Evolutionary conservation across 2,329 filamentous ascomycete species (phyloP).

Genomic region (Pseudogymnoascus sp.): DNA sequence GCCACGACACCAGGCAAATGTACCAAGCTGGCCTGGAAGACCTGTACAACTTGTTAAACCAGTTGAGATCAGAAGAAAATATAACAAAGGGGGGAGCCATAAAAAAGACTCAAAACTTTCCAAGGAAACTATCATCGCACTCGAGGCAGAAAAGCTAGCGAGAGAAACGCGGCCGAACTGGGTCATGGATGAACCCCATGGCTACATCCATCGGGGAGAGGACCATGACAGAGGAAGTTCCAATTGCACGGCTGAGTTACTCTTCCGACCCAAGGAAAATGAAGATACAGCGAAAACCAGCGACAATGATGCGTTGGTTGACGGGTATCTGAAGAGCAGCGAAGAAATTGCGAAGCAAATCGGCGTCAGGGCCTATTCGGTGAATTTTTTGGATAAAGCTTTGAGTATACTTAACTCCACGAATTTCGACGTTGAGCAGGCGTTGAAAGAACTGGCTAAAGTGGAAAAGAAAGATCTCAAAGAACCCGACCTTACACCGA

Average conservation of each 20-base stretch:
- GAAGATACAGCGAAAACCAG: constrained; percentile 31
- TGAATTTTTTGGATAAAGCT: constrained; percentile 82
- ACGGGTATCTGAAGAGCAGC: constrained; percentile 61
- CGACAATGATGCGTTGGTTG: constrained; percentile 48
- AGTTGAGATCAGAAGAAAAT: constrained; percentile 73
- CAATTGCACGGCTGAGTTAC: constrained; percentile 63
- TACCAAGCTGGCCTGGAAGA: constrained; percentile 75
- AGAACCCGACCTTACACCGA: constrained; percentile 70
- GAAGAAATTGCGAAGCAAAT: constrained; percentile 58
- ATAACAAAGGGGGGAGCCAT: constrained; percentile 50
- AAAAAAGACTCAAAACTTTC: constrained; percentile 71
- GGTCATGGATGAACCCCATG: constrained; percentile 83
- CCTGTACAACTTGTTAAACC: constrained; percentile 88
- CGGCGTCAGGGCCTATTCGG: constrained; percentile 66
- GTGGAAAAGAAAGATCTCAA: constrained; percentile 67
- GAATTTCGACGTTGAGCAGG: constrained; percentile 62
- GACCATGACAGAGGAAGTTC: constrained; percentile 65
- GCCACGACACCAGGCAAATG: constrained; percentile 81
- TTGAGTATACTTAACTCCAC: constrained; percentile 64
- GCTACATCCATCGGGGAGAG: constrained; percentile 78
- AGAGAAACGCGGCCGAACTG: constrained; percentile 82
- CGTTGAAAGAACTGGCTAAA: constrained; percentile 61
- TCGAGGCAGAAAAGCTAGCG: constrained; percentile 74
- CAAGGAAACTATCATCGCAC: constrained; percentile 70
- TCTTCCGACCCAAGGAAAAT: constrained; percentile 67